phyloP scores from a whole-genome alignment of 257 asterid genomes.

The Mitragyna speciosa region DNA sequence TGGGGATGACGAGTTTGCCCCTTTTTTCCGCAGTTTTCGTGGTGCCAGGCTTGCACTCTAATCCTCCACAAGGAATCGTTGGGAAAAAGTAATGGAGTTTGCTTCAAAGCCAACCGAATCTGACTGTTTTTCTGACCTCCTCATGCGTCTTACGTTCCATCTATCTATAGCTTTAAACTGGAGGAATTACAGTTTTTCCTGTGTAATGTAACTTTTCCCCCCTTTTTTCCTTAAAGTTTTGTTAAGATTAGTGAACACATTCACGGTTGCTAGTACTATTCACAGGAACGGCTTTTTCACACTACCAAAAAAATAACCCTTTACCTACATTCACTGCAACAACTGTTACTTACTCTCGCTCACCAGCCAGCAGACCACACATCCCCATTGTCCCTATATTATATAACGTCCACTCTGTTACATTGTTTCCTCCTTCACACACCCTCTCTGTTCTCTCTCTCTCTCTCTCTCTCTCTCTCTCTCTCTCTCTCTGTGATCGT shows the following conservation, averaged over 20 bases:
- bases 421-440: constrained; percentile 23
- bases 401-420: constrained; percentile 20
- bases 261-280: constrained; percentile 17
- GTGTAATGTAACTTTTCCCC: not conserved
- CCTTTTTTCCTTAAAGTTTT: too few relatives aligned
- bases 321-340: constrained; percentile 20
- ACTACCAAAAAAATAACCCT: constrained; percentile 27
- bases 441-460: constrained; percentile 16
- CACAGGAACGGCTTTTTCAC: constrained; percentile 29
- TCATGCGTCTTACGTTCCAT: constrained; percentile 31
- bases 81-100: constrained; percentile 64
- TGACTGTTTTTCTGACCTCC: constrained; percentile 35
- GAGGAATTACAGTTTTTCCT: not conserved
- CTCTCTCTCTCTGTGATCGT: not conserved
- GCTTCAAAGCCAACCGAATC: constrained; percentile 97
- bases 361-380: not conserved
- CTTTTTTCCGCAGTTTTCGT: constrained; percentile 41
- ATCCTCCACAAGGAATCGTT: constrained; percentile 81
- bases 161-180: not conserved
- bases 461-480: constrained; percentile 16
- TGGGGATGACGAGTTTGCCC: too few relatives aligned
- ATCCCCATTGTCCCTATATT: not conserved
- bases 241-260: constrained; percentile 9
- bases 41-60: constrained; percentile 99
- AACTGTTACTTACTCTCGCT: not conserved